phyloP scores from a whole-genome alignment of 371 early-diverging fungal species.

The Batkoa obscura region DNA sequence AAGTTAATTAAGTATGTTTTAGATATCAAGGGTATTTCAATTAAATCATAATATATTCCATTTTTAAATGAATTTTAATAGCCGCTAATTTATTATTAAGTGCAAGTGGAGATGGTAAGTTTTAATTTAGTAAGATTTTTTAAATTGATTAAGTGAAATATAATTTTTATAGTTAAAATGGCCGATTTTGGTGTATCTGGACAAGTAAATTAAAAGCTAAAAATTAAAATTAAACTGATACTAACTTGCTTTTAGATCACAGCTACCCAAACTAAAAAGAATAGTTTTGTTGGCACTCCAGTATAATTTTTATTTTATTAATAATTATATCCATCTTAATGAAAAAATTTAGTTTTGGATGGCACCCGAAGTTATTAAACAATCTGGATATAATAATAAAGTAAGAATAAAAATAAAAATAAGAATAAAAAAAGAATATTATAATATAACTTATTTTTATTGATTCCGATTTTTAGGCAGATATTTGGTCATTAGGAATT shows the following conservation, averaged over 20 bases:
- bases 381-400: slow-evolving; percentile 87
- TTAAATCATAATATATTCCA: neutral
- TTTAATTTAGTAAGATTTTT: neutral
- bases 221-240: slow-evolving; percentile 11
- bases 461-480: slow-evolving; percentile 27
- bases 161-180: slow-evolving; percentile 49
- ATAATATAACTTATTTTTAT: too few relatives aligned
- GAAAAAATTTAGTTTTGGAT: slow-evolving; percentile 56
- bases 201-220: slow-evolving; percentile 25
- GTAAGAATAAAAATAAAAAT: slow-evolving; percentile 7
- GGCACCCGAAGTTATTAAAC: slow-evolving; percentile 98
- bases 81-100: slow-evolving; percentile 71
- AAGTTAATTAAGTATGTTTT: slow-evolving; percentile 31
- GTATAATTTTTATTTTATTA: slow-evolving; percentile 13
- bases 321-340: slow-evolving; percentile 23
- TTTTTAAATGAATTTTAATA: slow-evolving; percentile 18
- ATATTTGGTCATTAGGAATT: slow-evolving; percentile 98
- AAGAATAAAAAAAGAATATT: too few relatives aligned
- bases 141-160: neutral
- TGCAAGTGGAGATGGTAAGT: slow-evolving; percentile 41
- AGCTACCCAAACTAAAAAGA: slow-evolving; percentile 88
- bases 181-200: slow-evolving; percentile 97
- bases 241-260: slow-evolving; percentile 14
- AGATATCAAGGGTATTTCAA: slow-evolving; percentile 16
- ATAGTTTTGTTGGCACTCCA: slow-evolving; percentile 97